Base-by-base conservation (phyloP, 108 stramenopile genomes). In the Tribonema minus region DNA sequence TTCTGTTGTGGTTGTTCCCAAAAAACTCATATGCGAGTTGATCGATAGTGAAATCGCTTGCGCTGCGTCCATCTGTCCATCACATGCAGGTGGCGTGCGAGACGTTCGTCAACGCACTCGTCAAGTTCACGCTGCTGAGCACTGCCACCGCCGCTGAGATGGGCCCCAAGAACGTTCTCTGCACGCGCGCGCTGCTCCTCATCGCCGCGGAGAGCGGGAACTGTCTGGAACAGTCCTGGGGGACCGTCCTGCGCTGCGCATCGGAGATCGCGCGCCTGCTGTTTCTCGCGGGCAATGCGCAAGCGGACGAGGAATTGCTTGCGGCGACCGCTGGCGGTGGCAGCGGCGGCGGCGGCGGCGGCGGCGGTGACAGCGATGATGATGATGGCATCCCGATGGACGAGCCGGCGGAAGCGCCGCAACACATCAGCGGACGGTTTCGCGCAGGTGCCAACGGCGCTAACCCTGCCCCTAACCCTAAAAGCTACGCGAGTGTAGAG, bases 171-270 rank as follows among this genome's bases (percentile, higher is more conserved):
- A 91, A 97, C 81, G 88, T 97, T 35, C 89, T 88, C 20, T 94
- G 94, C 70, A 86, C 92, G 31, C 90, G 90, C 58, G 88, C 93
- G 4, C 82, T 99, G 36, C 66, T 99, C 32, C 86, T 77, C 15
- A 70, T 99, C 40, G 95, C 93, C 0, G 70, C 88, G 28, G 86
- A 90, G 54, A 91, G 94, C 39, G 98, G 95, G 26, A 93, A 97
- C 71, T 86, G 88, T 38, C 87, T 99, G 9, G 92, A 90, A 28
- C 81, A 81, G 36, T 88, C 92, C 26, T 99, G 98, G 98, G 90
- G 91, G 71, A 90, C 91, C 46, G 88, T 97, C 26, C 93, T 97
- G 76, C 85, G 84, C 39, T 91, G 92, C 37, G 68, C 96, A 71
- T 90, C 89, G 54, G 94, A 96, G 86, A 84, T 99, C 40, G 89